These are phyloP conservation scores for Linnemannia zychae DNA, from an alignment of 192 early-diverging fungal genomes.

Conservation along the genomic window DNA sequence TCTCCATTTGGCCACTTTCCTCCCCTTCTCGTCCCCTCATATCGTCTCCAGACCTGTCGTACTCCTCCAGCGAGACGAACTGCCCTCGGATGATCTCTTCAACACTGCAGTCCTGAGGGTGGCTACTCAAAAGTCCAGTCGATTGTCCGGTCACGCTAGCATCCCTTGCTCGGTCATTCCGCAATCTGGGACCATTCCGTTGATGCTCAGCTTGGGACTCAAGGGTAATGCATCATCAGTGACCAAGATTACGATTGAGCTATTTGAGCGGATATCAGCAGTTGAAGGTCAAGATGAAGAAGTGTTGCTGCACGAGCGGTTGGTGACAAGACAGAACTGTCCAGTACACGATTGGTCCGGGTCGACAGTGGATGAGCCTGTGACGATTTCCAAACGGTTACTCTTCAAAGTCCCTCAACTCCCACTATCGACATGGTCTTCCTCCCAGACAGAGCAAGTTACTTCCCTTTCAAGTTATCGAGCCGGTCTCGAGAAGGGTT, in stretches of 20 bases:
- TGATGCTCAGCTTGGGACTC: constrained; percentile 32
- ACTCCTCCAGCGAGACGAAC: constrained; percentile 34
- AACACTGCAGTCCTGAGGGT: constrained; percentile 24
- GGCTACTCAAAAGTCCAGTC: not conserved
- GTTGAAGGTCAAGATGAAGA: not conserved
- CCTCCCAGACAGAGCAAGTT: not conserved
- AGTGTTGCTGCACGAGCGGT: constrained; percentile 27
- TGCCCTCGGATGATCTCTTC: constrained; percentile 33
- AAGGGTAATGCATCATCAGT: constrained; percentile 38
- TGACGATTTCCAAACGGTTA: constrained; percentile 31
- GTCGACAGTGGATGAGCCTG: constrained; percentile 30
- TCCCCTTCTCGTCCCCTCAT: constrained; percentile 32
- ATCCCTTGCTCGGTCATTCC: constrained; percentile 46
- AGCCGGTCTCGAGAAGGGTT: constrained; percentile 24
- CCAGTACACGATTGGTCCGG: constrained; percentile 31
- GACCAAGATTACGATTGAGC: constrained; percentile 32
- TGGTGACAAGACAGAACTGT: constrained; percentile 52
- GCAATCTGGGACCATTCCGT: constrained; percentile 34
- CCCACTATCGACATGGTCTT: constrained; percentile 20
- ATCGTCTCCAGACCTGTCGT: constrained; percentile 25
- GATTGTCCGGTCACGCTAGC: constrained; percentile 24
- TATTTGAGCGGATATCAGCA: constrained; percentile 22
- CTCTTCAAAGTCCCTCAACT: constrained; percentile 45
- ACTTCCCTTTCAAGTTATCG: not conserved
- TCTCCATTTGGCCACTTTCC: constrained; percentile 17